Base-by-base conservation (phyloP, 345 rosid genomes). In the Sonneratia caseolaris region DNA sequence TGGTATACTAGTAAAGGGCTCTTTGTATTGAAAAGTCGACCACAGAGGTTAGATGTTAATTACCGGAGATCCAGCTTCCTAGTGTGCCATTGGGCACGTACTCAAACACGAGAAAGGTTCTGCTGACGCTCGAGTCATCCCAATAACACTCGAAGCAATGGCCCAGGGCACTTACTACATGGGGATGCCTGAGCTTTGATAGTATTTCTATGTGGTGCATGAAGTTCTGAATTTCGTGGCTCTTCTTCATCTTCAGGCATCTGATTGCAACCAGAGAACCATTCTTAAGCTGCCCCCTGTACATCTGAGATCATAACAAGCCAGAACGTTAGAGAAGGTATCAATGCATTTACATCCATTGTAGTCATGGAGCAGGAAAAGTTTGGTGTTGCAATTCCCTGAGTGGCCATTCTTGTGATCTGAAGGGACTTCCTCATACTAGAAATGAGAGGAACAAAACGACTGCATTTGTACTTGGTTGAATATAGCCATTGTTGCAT, bases 101-200 rank as follows among this genome's bases (percentile, higher is more conserved):
- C 83, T 95, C 98, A 15, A 95, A 92, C 48, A 92, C 81, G n/a
- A 89, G 87, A 75, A 95, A 95, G 77, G 88, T 84, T 86, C 97
- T 90, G 84, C 97, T 95, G 80, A 95, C 94, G 37, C 90, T 90
- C 42, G 97, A 92, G 79, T 95, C 96, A 72, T 92, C 97, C 76
- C 91, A 84, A 84, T 95, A 95, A 80, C 91, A 92, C 64, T 89
- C 97, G 36, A 95, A 92, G 83, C 97, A 89, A 76, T 95, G 97
- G 37, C 99, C 99, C 13, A 95, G 84, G 49, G 91, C 88, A 72
- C 99, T 88, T 79, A 89, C 97, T 53, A 95, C 84, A 80, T 92
- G 94, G 47, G 88, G 86, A 78, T 95, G 91, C 69, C 99, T 86
- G 64, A 95, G 84, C 72, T 90, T 95, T 18, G 97, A 86, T 8